Evolutionary conservation across 1,139 yeast genomes (phyloP), one percentile per base, ranked within the genome.

Genomic region (Saccharomycopsis hybrid): DNA sequence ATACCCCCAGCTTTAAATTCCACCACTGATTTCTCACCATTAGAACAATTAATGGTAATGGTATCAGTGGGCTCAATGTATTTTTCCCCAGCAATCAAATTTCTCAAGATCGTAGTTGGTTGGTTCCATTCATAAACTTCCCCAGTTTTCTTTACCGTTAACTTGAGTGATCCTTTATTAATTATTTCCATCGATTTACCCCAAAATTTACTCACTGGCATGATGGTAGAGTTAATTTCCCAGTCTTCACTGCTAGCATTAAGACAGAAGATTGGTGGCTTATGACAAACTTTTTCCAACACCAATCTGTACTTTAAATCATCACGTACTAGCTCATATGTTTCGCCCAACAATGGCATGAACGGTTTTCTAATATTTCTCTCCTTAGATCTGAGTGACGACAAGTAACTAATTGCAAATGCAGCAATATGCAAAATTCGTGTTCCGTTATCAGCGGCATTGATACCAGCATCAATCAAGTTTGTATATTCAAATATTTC

Each of bases 201-300:
- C 95, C 97, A 92, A 60, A 87, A 88, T 64, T 88, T 89, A 60
- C 90, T 97, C 32, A 79, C 76, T 0, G 98, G 97, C 33, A 82
- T 73, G 2, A 94, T 80, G 9, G 85, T 76, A 62, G 81, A 87
- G 44, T 76, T 74, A 46, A 88, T 70, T n/a, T 78, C 77, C 97
- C 98, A 92, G 32, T 74, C 67, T 8, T 69, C 66, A 25, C 87
- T 73, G 55, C 90, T 96, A 4, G 80, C 88, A 61, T 78, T 82
- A 40, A 83, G 72, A 1, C 96, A 96, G 70, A 87, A 80, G 1
- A 87, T 77, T 25, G 84, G 87, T 2, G 97, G 96, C 49, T 85
- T 76, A 60, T 89, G 96, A 44, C 77, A 66, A 13, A 88, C 94
- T 62, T 89, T 88, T 63, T 89, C 96, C 32, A 85, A 74, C 7